Base-by-base conservation (phyloP, 495 filamentous ascomycete genomes). In the Penicillium cataractarum region DNA sequence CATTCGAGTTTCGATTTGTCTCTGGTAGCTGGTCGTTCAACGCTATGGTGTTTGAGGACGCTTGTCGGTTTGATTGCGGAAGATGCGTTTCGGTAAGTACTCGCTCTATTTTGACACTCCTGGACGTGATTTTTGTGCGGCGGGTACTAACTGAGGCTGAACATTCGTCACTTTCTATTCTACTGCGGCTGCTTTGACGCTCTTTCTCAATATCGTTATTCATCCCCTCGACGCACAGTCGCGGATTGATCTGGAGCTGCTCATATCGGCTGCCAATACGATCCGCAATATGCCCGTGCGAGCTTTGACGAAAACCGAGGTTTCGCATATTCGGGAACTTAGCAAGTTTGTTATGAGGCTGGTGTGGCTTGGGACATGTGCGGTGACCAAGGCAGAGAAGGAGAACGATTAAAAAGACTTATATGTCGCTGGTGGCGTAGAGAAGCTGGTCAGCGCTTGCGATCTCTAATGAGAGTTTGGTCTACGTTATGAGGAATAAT, bases 1-100 rank as follows among this genome's bases (percentile, higher is more conserved):
- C 66, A 69, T 61, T 69, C 66, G 27, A 69, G 66, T 56, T 69
- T 69, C 29, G 66, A 69, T 29, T 5, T 69, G 17, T 65, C 63
- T 2, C 29, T 69, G 24, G 40, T 27, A 27, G 66, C 66, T 12
- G 63, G 66, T 51, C 60, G 66, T 4, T 69, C 66, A 37, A 69
- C 60, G 0, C 10, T 69, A 0, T 55, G 44, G 26, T 69, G 63
- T 21, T 33, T 69, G n/a, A 57, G 27, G 32, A 2, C 35, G 48
- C 60, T 69, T 12, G 24, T 60, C 26, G 17, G 21, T 13, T 48
- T 6, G 12, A 35, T 60, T 51, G 57, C n/a, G 21, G 57, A 61
- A 48, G 33, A 52, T 22, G 60, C 66, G 19, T 65, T 62, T 27
- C 58, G 55, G 65, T 68, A 39, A 53, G 58, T 33, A 33, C 55